Conservation (phyloP, 2,329 filamentous ascomycete genomes). For the Thelonectria blattea region DNA sequence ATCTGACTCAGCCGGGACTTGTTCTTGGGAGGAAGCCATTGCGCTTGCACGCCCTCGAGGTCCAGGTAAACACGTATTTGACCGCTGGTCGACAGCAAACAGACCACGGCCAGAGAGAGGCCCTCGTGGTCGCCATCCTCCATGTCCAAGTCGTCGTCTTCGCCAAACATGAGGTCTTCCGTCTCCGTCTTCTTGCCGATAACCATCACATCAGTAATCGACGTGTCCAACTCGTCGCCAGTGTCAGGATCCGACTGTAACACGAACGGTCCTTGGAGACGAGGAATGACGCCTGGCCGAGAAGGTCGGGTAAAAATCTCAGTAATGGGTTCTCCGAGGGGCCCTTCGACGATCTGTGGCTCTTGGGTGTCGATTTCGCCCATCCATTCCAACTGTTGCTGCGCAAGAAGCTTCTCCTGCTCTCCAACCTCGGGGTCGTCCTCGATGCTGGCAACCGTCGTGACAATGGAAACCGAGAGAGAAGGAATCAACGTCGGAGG, state of each 20-base stretch:
- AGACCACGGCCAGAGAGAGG: slow-evolving; percentile 64
- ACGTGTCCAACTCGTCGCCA: slow-evolving; percentile 62
- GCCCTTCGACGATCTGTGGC: slow-evolving; percentile 59
- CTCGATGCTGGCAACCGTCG: slow-evolving; percentile 69
- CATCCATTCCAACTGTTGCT: slow-evolving; percentile 73
- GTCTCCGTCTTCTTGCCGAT: slow-evolving; percentile 68
- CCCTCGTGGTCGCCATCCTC: slow-evolving; percentile 64
- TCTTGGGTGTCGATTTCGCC: slow-evolving; percentile 69
- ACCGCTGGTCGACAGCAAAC: slow-evolving; percentile 65
- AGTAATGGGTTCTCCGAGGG: slow-evolving; percentile 53
- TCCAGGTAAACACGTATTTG: slow-evolving; percentile 68
- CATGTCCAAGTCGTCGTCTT: slow-evolving; percentile 65
- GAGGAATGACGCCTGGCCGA: slow-evolving; percentile 63
- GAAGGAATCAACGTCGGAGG: slow-evolving; percentile 79
- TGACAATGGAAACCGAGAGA: slow-evolving; percentile 80
- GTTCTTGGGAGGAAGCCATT: slow-evolving; percentile 66
- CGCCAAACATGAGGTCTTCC: slow-evolving; percentile 66
- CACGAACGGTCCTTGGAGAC: slow-evolving; percentile 67
- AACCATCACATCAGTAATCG: slow-evolving; percentile 66
- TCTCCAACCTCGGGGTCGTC: slow-evolving; percentile 62
- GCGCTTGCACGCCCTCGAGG: slow-evolving; percentile 66
- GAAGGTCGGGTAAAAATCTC: slow-evolving; percentile 64
- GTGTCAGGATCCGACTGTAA: slow-evolving; percentile 60
- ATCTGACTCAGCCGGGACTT: slow-evolving; percentile 55
- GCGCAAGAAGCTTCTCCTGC: slow-evolving; percentile 61